A percentile compares a stretch with the other conserved stretches of the same genome.
These are phyloP conservation scores for Metschnikowia matae DNA, from an alignment of 805 yeast genomes.

Conservation along the genomic window DNA sequence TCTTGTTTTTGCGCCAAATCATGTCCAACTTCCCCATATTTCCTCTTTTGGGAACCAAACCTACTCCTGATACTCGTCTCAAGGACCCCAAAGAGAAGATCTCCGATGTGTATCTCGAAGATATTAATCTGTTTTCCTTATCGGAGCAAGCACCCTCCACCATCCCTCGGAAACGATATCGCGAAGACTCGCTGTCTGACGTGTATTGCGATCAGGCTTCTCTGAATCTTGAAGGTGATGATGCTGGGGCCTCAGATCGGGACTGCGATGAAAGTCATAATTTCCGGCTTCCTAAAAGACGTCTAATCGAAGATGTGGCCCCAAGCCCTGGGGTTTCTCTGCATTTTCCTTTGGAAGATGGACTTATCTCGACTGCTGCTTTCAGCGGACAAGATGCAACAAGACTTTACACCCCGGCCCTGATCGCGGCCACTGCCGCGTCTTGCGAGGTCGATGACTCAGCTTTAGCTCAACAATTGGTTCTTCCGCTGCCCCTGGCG, in stretches of 20 bases:
- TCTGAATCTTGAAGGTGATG: slow-evolving; percentile 16
- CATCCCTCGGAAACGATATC: slow-evolving; percentile 20
- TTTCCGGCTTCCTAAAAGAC: slow-evolving; percentile 32
- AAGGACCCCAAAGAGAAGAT: slow-evolving; percentile 30
- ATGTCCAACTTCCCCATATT: slow-evolving; percentile 13
- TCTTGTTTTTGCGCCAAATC: not conserved
- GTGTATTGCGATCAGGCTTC: slow-evolving; percentile 13
- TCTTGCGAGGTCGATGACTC: not conserved
- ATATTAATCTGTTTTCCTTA: slow-evolving; percentile 24
- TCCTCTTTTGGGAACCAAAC: slow-evolving; percentile 29
- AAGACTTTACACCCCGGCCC: not conserved
- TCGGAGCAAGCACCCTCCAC: slow-evolving; percentile 7
- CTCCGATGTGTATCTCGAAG: slow-evolving; percentile 30
- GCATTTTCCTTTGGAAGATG: not conserved
- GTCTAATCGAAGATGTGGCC: slow-evolving; percentile 20
- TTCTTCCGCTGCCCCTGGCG: slow-evolving; percentile 67
- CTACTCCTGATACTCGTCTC: slow-evolving; percentile 30
- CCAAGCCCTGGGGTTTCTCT: not conserved
- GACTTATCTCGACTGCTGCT: not conserved
- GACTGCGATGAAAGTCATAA: not conserved
- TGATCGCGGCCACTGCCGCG: not conserved
- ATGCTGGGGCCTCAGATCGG: not conserved
- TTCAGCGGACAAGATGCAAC: not conserved
- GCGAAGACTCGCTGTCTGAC: slow-evolving; percentile 21
- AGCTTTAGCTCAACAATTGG: slow-evolving; percentile 37